A percentile compares a stretch with the other conserved stretches of the same genome.
Evolutionary conservation across 164 flowering plant species (phyloP).

Genomic region (Houttuynia cordata): DNA sequence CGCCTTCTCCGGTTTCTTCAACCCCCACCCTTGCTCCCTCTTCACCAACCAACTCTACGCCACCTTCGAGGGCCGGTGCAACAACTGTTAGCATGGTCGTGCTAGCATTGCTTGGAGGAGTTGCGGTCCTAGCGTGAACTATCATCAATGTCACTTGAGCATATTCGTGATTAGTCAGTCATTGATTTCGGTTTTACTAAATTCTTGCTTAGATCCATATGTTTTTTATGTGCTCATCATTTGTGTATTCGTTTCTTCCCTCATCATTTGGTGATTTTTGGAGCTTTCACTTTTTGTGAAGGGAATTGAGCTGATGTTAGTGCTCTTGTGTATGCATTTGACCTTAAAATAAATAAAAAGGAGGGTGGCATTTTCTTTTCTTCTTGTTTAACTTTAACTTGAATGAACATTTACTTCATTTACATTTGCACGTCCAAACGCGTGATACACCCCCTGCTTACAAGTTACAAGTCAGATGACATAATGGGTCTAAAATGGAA

Average conservation of each 20-base stretch:
- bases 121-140: slow-evolving; percentile 15
- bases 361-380: neutral
- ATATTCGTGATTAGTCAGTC: neutral
- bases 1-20: neutral
- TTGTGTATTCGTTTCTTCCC: slow-evolving; percentile 18
- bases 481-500: too few species aligned
- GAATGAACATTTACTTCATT: too few species aligned
- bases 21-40: neutral
- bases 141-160: too few species aligned
- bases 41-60: neutral
- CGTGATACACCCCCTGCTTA: too few species aligned
- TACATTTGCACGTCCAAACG: neutral
- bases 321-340: slow-evolving; percentile 21
- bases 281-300: slow-evolving; percentile 11
- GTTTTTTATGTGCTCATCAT: slow-evolving; percentile 1
- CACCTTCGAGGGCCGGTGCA: slow-evolving; percentile 11
- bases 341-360: slow-evolving; percentile 10
- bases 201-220: slow-evolving; percentile 15
- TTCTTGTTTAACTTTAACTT: neutral
- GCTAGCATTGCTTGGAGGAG: slow-evolving; percentile 25
- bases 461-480: too few species aligned
- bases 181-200: slow-evolving; percentile 4
- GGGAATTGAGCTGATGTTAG: slow-evolving; percentile 13
- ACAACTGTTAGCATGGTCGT: slow-evolving; percentile 20
- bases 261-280: slow-evolving; percentile 11